Evolutionary conservation across 805 yeast genomes (phyloP).

Genomic region (Clavispora vitiphila): DNA sequence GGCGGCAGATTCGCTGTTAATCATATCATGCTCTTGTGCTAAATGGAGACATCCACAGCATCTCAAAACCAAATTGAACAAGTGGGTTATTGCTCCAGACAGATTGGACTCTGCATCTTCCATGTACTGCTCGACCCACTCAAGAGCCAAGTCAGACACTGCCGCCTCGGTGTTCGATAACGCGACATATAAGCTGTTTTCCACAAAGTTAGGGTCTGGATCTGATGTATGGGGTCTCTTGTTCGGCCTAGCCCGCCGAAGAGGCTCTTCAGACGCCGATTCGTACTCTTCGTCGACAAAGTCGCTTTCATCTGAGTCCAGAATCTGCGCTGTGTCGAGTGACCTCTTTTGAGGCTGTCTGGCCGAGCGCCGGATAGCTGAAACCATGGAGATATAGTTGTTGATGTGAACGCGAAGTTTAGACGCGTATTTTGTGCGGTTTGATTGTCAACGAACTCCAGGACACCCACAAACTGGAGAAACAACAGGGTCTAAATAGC

Average conservation of each 20-base stretch:
- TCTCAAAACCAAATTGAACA: conserved; percentile 66
- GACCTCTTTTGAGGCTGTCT: background rate
- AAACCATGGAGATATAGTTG: background rate
- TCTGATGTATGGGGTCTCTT: conserved; percentile 1
- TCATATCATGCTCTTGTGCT: conserved; percentile 72
- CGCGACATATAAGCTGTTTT: conserved; percentile 26
- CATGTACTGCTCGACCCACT: conserved; percentile 31
- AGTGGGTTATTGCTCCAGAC: conserved; percentile 45
- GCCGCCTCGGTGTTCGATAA: conserved; percentile 28
- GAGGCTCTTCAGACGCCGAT: background rate
- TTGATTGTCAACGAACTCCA: too few relatives aligned
- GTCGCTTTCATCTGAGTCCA: background rate
- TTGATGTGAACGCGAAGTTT: background rate
- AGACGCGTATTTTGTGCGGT: conserved; percentile 1
- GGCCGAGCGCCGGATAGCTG: background rate
- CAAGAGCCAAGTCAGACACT: conserved; percentile 31
- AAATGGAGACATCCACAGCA: conserved; percentile 67
- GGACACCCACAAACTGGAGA: too few relatives aligned
- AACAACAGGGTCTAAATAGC: too few relatives aligned
- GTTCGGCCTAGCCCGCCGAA: background rate
- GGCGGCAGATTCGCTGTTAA: conserved; percentile 60
- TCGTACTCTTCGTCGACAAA: background rate
- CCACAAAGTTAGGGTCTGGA: conserved; percentile 8
- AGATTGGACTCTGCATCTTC: conserved; percentile 16
- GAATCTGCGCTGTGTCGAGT: background rate